These are phyloP conservation scores for Aspergillus ruber DNA, from an alignment of 2,329 filamentous ascomycete species.

Conservation along the genomic window DNA sequence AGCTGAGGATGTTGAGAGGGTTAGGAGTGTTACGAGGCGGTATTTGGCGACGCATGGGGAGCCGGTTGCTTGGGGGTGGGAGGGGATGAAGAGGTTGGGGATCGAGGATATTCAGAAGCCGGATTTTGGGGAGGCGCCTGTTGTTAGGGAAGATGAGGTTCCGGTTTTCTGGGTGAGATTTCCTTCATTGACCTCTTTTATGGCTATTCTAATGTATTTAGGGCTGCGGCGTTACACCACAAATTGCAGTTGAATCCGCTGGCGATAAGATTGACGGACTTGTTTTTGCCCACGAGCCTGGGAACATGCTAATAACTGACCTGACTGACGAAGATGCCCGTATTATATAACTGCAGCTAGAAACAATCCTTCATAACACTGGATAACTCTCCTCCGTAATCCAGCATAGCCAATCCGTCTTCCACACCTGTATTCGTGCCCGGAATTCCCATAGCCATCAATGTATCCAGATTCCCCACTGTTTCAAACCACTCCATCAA, in stretches of 20 bases:
- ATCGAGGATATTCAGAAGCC: conserved; percentile 48
- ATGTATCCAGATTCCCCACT: conserved; percentile 47
- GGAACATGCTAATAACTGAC: conserved; percentile 58
- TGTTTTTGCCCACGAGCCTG: conserved; percentile 57
- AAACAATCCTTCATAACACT: conserved; percentile 50
- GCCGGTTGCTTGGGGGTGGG: conserved; percentile 60
- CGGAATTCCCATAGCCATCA: conserved; percentile 25
- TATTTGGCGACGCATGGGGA: conserved; percentile 58
- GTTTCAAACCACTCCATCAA: conserved; percentile 58
- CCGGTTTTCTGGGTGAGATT: conserved; percentile 26
- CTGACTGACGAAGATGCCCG: conserved; percentile 36
- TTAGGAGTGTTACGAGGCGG: conserved; percentile 50
- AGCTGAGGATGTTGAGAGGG: conserved; percentile 43
- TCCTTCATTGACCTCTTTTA: conserved; percentile 1
- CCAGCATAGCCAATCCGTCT: conserved; percentile 36
- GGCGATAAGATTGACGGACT: conserved; percentile 42
- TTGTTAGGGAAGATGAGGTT: conserved; percentile 32
- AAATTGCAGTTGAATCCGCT: conserved; percentile 56
- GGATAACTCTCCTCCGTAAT: conserved; percentile 52
- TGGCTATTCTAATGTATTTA: conserved; percentile 44
- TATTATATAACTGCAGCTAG: conserved; percentile 2
- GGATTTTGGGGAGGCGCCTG: conserved; percentile 52
- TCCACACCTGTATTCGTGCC: conserved; percentile 13
- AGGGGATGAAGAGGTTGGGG: conserved; percentile 47
- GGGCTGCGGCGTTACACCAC: conserved; percentile 62